Evolutionary conservation across 2,329 filamentous ascomycete genomes (phyloP), one percentile per base, ranked within the genome.

Genomic region (Neonectria punicea): DNA sequence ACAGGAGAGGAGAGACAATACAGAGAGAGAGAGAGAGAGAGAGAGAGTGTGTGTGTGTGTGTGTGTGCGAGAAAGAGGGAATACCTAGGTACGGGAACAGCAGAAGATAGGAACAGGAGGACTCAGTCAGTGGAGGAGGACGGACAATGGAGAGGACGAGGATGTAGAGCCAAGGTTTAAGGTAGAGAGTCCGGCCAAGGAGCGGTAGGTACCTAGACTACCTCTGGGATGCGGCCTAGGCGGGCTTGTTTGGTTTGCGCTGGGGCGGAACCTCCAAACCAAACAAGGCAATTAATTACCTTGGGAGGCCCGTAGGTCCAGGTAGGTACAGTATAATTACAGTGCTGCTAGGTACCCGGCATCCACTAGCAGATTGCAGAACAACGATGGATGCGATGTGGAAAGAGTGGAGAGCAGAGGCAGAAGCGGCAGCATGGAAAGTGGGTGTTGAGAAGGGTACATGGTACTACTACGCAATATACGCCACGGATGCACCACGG

Each of bases 211-310:
- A 63, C 55, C 61, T 53, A 22, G 22, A 22, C 22, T 22, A 22
- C 22, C 22, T 22, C 3, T 22, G 53, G 20, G 30, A 32, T 30
- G 7, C 49, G 51, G 34, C 51, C 51, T 54, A 18, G 60, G 25
- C 25, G 25, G 25, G 25, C 25, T 25, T 25, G 25, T 25, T 51
- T 51, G 49, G 53, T 61, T 64, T 69, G 58, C 39, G n/a, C 39
- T 43, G 39, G n/a, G n/a, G 39, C n/a, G 39, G 39, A 11, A 43
- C 39, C 8, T 43, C 39, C 60, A 65, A 65, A 69, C 66, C 61
- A 64, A 59, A 56, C 61, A 59, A 66, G 65, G 67, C 60, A 66
- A 69, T 65, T 72, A 72, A 73, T 70, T 73, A 71, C 68, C 63
- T 51, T 70, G 39, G n/a, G 39, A 3, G n/a, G 14, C 36, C 36